Evolutionary conservation across 2,329 filamentous ascomycete genomes (phyloP), one percentile per base, ranked within the genome.

Genomic region (Xylaria hypoxylon): DNA sequence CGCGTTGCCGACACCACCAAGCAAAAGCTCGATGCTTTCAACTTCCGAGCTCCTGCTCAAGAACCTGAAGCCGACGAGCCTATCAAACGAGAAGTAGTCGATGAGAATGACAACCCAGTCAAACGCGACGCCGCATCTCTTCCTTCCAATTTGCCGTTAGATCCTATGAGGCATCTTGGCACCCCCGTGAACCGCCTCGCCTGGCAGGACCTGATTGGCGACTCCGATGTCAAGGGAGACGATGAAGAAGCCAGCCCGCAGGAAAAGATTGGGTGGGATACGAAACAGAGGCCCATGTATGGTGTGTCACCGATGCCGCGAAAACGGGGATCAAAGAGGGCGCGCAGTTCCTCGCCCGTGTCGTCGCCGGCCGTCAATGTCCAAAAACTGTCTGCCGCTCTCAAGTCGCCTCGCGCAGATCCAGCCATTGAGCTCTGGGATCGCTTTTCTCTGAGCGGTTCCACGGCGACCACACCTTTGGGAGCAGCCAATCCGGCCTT

Each of bases 351-450:
- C 13, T 94, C 92, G 0, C 91, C 92, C 0, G 80, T 85, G 1
- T 89, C 89, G 5, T 94, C 92, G 1, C 91, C 83, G 6, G 74
- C 84, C 0, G 80, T 90, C 67, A 87, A 91, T 71, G 79, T 89
- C 44, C 85, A 87, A 73, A 83, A 84, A 68, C 79, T 90, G 47
- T 85, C 86, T 44, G 82, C 85, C 60, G 82, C 87, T 0, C 78
- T 92, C 48, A 89, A 86, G 70, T 91, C 90, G 1, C 89, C 90
- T 13, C 87, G 90, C 69, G 85, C 89, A 35, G 91, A 94, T 73
- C 90, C 92, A 42, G 91, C 90, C 2, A 79, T 90, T 35, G 91
- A 94, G 69, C 79, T 94, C 1, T 95, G 92, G 92, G 92, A 91
- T 72, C 88, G 90, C 59, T 93, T 92, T 75, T 86, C 90, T 42